Evolutionary conservation across 345 rosid genomes (phyloP), one percentile per base, ranked within the genome.

Genomic region (Sapria himalayana): DNA sequence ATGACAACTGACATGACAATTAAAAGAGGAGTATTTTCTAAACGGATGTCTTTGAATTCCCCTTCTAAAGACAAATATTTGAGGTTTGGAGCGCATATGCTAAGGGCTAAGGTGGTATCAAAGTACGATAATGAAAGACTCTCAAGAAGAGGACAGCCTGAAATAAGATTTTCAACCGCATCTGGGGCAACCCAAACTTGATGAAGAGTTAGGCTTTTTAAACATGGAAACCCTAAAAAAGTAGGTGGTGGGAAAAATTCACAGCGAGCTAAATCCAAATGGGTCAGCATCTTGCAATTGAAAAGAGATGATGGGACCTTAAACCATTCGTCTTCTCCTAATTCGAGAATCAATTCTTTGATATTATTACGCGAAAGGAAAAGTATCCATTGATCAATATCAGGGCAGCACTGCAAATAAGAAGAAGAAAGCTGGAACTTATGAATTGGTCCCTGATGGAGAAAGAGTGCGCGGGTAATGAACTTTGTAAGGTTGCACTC

Each of bases 311-410:
- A 71, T 25, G 93, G 98, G 3, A 74, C 72, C 31, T 84, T 60
- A 51, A 76, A 74, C 85, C 81, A 75, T 35, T 79, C 91, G 0
- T 69, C 84, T 65, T 89, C 98, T 8, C 81, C 93, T 54, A 82
- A 51, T 50, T 76, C 73, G 31, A 82, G 84, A 41, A 74, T 63
- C 55, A 89, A 52, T 39, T 76, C 85, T 33, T 67, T 82, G 35
- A 89, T 50, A 43, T 51, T 91, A 41, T 54, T 55, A 42, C 93
- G 65, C 0, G 95, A 89, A 20, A 89, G 98, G 56, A 72, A 79
- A 47, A 89, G 95, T 32, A 82, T 24, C 95, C 98, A 89, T 43
- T 82, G 95, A 50, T 89, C 98, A 18, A 89, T 60, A 31, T 82
- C 93, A 0, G 91, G 74, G 64, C 80, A 70, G 44, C 70, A 61